A percentile compares a stretch with the other conserved stretches of the same genome.
phyloP scores from a whole-genome alignment of 2,329 filamentous ascomycete genomes.

The Pseudopithomyces chartarum region DNA sequence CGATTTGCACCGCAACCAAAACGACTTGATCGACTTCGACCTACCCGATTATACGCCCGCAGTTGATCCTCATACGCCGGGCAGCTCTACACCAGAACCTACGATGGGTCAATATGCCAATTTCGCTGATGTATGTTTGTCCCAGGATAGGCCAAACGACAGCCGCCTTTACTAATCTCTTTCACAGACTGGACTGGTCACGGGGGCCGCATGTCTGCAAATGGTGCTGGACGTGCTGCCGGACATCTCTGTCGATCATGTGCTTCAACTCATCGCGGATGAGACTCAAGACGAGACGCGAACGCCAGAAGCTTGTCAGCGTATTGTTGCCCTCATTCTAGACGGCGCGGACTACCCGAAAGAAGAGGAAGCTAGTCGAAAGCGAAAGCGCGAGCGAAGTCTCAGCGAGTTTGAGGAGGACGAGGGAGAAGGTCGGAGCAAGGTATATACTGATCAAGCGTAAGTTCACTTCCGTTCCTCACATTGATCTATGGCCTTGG shows the following conservation, averaged over 20 bases:
- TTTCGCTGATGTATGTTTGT: not conserved
- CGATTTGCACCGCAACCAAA: not conserved
- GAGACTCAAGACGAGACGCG: conserved; percentile 27
- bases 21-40: not conserved
- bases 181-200: conserved; percentile 14
- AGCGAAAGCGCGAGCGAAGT: conserved; percentile 36
- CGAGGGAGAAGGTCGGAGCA: conserved; percentile 13
- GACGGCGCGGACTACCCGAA: conserved; percentile 42
- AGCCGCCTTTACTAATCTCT: not conserved
- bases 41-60: not conserved
- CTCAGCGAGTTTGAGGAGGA: conserved; percentile 28
- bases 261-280: conserved; percentile 30
- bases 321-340: conserved; percentile 34
- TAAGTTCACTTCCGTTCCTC: conserved; percentile 26
- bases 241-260: conserved; percentile 40
- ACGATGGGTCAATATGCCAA: not conserved
- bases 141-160: not conserved
- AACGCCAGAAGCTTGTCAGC: conserved; percentile 29
- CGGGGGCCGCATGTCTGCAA: conserved; percentile 33
- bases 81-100: not conserved
- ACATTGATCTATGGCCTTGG: not conserved
- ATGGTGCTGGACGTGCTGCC: conserved; percentile 41
- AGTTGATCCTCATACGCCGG: not conserved
- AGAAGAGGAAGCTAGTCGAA: conserved; percentile 35
- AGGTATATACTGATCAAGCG: conserved; percentile 29